Evolutionary conservation across 192 early-diverging fungal species (phyloP).

Genomic region (Entomortierella beljakovae): DNA sequence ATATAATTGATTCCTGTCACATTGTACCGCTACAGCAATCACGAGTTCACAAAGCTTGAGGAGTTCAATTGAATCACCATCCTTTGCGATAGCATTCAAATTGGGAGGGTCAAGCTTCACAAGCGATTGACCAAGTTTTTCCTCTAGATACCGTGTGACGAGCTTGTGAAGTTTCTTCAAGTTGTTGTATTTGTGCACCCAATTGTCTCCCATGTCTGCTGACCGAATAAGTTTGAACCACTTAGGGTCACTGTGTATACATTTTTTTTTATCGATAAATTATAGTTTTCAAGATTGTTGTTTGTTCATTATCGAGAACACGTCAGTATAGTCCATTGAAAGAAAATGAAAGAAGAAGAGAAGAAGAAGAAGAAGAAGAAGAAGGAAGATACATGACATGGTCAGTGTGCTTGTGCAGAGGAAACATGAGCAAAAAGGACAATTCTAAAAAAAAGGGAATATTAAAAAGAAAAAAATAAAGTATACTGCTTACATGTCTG

Average conservation of each 20-base stretch:
- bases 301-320: too few species aligned
- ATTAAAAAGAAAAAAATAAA: background rate
- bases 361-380: slow-evolving; percentile 13
- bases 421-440: background rate
- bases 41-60: slow-evolving; percentile 87
- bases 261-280: background rate
- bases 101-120: slow-evolving; percentile 74
- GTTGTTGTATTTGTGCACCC: slow-evolving; percentile 95
- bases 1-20: slow-evolving; percentile 84
- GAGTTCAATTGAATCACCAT: slow-evolving; percentile 76
- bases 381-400: background rate
- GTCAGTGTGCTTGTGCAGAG: background rate
- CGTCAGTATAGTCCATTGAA: too few species aligned
- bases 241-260: slow-evolving; percentile 75
- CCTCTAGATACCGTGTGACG: slow-evolving; percentile 86
- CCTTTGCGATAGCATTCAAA: slow-evolving; percentile 87
- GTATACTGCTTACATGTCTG: slow-evolving; percentile 76
- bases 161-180: slow-evolving; percentile 92
- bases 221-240: slow-evolving; percentile 89
- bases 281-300: too few species aligned
- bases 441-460: background rate
- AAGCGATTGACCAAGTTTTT: slow-evolving; percentile 80
- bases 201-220: slow-evolving; percentile 87
- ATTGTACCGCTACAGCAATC: slow-evolving; percentile 88
- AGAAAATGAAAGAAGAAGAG: too few species aligned